Percentiles rank a stretch among this genome's conserved stretches.
phyloP scores from a whole-genome alignment of 306 rosid genomes.

The Gillenia trifoliata region DNA sequence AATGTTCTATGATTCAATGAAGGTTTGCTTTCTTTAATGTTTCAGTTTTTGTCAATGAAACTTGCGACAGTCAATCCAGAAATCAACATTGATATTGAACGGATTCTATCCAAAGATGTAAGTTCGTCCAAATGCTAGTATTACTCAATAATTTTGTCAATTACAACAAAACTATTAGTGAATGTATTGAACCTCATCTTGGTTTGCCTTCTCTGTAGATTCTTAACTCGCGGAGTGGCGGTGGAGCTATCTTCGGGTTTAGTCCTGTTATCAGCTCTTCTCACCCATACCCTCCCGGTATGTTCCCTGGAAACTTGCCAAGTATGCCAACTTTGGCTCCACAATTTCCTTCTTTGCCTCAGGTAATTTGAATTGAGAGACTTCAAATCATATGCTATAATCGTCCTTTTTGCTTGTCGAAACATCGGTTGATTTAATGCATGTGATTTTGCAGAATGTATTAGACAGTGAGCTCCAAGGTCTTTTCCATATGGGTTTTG shows the following conservation, averaged over 20 bases:
- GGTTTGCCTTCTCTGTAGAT: slow-evolving; percentile 37
- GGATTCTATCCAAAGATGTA: slow-evolving; percentile 89
- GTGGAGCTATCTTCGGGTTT: slow-evolving; percentile 51
- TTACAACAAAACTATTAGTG: neutral
- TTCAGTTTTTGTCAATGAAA: slow-evolving; percentile 98
- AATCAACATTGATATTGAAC: slow-evolving; percentile 68
- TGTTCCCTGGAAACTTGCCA: slow-evolving; percentile 56
- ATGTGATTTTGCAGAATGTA: slow-evolving; percentile 44
- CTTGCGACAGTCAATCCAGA: slow-evolving; percentile 97
- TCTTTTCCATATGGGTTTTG: slow-evolving; percentile 77
- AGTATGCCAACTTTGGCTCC: slow-evolving; percentile 52
- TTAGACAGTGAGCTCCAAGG: slow-evolving; percentile 77
- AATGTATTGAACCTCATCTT: slow-evolving; percentile 10
- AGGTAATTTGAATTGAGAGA: slow-evolving; percentile 37
- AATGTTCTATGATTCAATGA: slow-evolving; percentile 9
- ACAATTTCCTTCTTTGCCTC: slow-evolving; percentile 67
- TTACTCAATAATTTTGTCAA: neutral
- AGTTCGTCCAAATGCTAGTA: slow-evolving; percentile 23
- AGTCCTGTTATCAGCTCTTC: slow-evolving; percentile 58
- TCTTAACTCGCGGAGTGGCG: slow-evolving; percentile 56
- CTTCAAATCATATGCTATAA: slow-evolving; percentile 5
- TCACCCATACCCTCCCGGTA: slow-evolving; percentile 47
- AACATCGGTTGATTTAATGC: neutral
- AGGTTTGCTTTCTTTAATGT: slow-evolving; percentile 1
- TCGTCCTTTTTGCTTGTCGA: slow-evolving; percentile 5